Evolutionary conservation across 2,329 filamentous ascomycete genomes (phyloP), one percentile per base, ranked within the genome.

Genomic region (Microcera coccophila): DNA sequence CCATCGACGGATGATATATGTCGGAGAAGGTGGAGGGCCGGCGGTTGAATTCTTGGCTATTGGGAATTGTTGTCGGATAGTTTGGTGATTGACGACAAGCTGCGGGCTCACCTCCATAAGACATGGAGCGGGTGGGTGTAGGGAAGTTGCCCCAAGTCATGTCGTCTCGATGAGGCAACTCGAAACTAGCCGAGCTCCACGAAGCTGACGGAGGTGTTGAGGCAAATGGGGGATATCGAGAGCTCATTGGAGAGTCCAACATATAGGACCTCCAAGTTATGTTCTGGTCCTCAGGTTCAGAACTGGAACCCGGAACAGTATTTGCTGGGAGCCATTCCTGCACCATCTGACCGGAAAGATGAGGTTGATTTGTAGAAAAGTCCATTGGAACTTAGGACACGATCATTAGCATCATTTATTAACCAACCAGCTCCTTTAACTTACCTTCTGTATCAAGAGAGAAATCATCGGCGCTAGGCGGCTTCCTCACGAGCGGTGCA

Each of bases 161-260:
- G 17, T 75, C 72, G 34, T 72, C 71, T 15, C 70, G 66, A 31
- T 5, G 15, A 17, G 8, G 7, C 22, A 68, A 43, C 28, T 73
- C 68, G 5, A 68, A 57, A 38, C 42, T 48, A 35, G 50, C 48
- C 35, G 50, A 61, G 21, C 67, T 57, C 75, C 74, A 76, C 3
- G 67, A 58, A 19, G 67, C 58, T 1, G 71, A 62, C 3, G 67
- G 54, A 12, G 69, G 62, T 32, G 70, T 66, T 17, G 69, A 65
- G 5, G 68, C 63, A 52, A 76, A 79, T 2, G 74, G 68, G 4
- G 75, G 72, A 46, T 74, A 75, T 3, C 70, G 71, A 1, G 74
- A 66, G 3, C 71, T 72, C 24, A 78, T 64, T 9, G 75, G 70
- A 7, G 76, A 72, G 31, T 76, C 75, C 32, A 73, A 66, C 9